Base-by-base conservation (phyloP, 345 rosid genomes). In the Eucalyptus tenuipes region DNA sequence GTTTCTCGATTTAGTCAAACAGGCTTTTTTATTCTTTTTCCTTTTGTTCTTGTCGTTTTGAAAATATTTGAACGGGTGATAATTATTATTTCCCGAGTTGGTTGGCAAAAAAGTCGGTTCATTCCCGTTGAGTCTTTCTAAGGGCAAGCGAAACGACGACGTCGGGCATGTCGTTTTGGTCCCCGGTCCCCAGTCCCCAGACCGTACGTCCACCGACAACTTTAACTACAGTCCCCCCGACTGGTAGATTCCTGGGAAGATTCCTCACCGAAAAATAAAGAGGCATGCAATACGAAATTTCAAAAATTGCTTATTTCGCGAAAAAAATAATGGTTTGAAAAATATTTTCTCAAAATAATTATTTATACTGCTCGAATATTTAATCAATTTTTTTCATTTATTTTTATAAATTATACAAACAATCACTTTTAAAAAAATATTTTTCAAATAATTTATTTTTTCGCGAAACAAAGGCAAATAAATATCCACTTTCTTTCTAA, bases 381-480 rank as follows among this genome's bases (percentile, higher is more conserved):
- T 64, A 64, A 1, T 64, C 31, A 64, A 64, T 52, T 52, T 18
- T 2, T 29, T 61, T 61, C 13, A 57, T 25, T 57, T 61, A 61
- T 29, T 61, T 61, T 6, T 27, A 52, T 7, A 61, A 29, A n/a
- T 13, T 13, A 61, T n/a, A 13, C 5, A 6, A 29, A 0, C 2
- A n/a, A 0, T 61, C 18, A 27, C 1, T 61, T 61, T 27, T 6
- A 61, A 0, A 61, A 29, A 61, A 13, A 29, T 1, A 6, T 6
- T 2, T 29, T 29, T 29, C 4, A 7, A n/a, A 7, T n/a, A 2
- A n/a, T n/a, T n/a, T 4, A 64, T 7, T n/a, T 7, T 64, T n/a
- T 2, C 8, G 0, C 0, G 5, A 15, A 64, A 31, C 11, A n/a
- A n/a, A n/a, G 0, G 2, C 20, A n/a, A 29, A 2, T 64, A n/a